Percentiles rank a stretch among this genome's conserved stretches.
These are phyloP conservation scores for Sugiyamaella japonica DNA, from an alignment of 1,139 yeast species.

Conservation along the genomic window DNA sequence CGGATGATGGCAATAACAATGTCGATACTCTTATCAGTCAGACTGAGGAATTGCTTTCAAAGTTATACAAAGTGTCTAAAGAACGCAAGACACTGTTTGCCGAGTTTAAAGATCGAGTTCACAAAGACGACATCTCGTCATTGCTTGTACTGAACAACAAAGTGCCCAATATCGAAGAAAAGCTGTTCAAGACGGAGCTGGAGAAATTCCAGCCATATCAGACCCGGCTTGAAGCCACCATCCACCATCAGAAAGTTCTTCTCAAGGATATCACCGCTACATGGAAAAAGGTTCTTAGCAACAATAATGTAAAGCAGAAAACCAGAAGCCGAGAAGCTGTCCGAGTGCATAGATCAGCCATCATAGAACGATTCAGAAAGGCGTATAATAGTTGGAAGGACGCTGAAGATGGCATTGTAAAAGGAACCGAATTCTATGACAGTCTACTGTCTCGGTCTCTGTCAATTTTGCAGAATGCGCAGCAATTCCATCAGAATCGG, in stretches of 20 bases:
- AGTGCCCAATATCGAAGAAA: slow-evolving; percentile 54
- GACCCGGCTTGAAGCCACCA: slow-evolving; percentile 65
- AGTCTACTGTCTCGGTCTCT: slow-evolving; percentile 52
- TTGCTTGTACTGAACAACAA: slow-evolving; percentile 68
- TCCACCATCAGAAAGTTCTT: slow-evolving; percentile 59
- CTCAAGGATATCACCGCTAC: slow-evolving; percentile 56
- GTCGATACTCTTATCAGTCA: slow-evolving; percentile 45
- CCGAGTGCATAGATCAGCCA: slow-evolving; percentile 43
- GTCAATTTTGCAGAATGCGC: slow-evolving; percentile 43
- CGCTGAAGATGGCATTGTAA: slow-evolving; percentile 57
- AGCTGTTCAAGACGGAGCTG: slow-evolving; percentile 70
- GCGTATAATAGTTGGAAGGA: slow-evolving; percentile 57
- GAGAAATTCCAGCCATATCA: slow-evolving; percentile 73
- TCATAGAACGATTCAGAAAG: slow-evolving; percentile 51
- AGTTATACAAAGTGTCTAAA: slow-evolving; percentile 51
- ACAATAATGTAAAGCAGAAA: slow-evolving; percentile 42
- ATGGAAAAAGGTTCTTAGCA: slow-evolving; percentile 58
- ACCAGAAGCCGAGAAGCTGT: slow-evolving; percentile 42
- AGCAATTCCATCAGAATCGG: slow-evolving; percentile 42
- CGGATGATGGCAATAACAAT: slow-evolving; percentile 36
- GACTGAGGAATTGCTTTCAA: slow-evolving; percentile 47
- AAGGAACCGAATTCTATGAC: slow-evolving; percentile 64
- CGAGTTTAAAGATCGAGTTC: slow-evolving; percentile 69
- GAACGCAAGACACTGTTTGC: slow-evolving; percentile 63
- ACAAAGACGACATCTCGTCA: slow-evolving; percentile 83